Evolutionary conservation across 495 filamentous ascomycete genomes (phyloP).

Genomic region (Neurospora sublineolata): DNA sequence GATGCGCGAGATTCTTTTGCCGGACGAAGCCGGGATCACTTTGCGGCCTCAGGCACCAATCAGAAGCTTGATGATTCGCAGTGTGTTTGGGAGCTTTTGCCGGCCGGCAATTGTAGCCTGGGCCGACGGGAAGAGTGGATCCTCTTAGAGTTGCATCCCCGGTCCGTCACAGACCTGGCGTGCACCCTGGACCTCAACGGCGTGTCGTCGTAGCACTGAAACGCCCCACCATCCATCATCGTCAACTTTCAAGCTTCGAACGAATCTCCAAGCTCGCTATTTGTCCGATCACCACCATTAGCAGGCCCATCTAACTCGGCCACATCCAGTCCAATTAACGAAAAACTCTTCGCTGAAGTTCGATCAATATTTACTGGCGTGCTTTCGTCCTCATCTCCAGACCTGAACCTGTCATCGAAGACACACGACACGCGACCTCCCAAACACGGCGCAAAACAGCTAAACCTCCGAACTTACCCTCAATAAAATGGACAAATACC

Average conservation of each 20-base stretch:
- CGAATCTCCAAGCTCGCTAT: background rate
- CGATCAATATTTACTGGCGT: background rate
- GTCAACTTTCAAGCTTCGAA: background rate
- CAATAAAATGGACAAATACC: conserved; percentile 43
- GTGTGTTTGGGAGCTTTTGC: background rate
- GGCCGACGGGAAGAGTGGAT: background rate
- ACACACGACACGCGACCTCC: background rate
- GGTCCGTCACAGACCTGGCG: background rate
- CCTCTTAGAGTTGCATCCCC: background rate
- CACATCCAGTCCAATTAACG: too few species aligned
- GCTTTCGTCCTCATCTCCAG: background rate
- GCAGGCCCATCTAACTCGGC: too few species aligned
- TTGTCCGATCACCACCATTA: background rate
- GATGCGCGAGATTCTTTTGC: conserved; percentile 25
- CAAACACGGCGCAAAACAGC: background rate
- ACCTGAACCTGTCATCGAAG: background rate
- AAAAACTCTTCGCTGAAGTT: background rate
- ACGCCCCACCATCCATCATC: background rate
- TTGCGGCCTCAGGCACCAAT: conserved; percentile 14
- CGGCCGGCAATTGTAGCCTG: background rate
- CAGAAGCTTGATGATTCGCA: background rate
- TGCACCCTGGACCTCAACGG: background rate
- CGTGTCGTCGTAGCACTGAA: background rate
- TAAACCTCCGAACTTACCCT: background rate
- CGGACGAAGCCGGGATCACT: conserved; percentile 21